These are phyloP conservation scores for Fusarium staphyleae DNA, from an alignment of 2,329 filamentous ascomycete species.

Conservation along the genomic window DNA sequence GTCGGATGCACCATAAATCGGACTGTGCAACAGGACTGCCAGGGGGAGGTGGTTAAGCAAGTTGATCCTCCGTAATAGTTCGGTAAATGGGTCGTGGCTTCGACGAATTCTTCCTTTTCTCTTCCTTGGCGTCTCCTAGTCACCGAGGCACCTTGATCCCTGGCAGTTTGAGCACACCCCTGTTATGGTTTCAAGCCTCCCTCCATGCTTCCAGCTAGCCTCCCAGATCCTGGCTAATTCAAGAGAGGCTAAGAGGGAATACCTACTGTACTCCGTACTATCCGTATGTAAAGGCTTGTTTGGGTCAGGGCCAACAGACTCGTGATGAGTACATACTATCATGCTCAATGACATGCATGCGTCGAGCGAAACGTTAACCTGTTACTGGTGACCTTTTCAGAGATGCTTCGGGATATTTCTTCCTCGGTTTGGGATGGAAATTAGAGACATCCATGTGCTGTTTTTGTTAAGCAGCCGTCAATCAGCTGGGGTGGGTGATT, in stretches of 20 bases:
- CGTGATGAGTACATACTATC: constrained; percentile 12
- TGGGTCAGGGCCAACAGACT: constrained; percentile 8
- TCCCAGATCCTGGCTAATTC: constrained; percentile 22
- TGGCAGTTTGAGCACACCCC: constrained; percentile 29
- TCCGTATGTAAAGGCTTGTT: constrained; percentile 7
- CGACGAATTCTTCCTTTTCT: constrained; percentile 41
- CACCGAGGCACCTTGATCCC: constrained; percentile 31
- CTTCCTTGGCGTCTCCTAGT: constrained; percentile 39
- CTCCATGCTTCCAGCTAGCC: constrained; percentile 15
- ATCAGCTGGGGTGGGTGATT: neutral
- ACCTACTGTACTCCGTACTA: neutral
- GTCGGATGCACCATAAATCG: no score
- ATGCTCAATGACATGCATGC: neutral
- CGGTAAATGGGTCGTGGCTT: constrained; percentile 25
- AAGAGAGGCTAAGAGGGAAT: constrained; percentile 16
- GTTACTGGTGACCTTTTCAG: constrained; percentile 1
- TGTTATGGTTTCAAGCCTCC: constrained; percentile 20
- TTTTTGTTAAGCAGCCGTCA: neutral
- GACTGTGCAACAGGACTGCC: no score
- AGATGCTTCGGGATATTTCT: neutral
- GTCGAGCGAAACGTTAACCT: constrained; percentile 5
- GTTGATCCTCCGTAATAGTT: constrained; percentile 24
- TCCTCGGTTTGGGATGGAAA: neutral
- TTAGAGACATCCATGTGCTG: no score
- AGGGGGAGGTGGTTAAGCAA: constrained; percentile 4